phyloP scores from a whole-genome alignment of 2,329 filamentous ascomycete species.

The Alternaria sp. region DNA sequence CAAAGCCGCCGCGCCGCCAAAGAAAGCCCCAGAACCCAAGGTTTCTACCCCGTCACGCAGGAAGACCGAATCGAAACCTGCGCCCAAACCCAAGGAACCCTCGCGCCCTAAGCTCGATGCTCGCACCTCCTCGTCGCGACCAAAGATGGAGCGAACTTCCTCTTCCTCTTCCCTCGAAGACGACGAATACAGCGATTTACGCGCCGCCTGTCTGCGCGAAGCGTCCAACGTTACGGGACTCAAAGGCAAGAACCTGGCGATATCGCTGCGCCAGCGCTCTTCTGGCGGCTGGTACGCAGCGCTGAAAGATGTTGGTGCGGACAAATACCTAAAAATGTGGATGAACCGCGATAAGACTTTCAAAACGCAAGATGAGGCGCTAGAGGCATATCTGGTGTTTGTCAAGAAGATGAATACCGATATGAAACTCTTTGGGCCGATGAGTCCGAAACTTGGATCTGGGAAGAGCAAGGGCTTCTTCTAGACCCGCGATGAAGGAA shows the following conservation, averaged over 20 bases:
- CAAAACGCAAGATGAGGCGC: slow-evolving; percentile 26
- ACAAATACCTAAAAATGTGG: slow-evolving; percentile 42
- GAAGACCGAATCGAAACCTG: slow-evolving; percentile 8
- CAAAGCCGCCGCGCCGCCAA: slow-evolving; percentile 6
- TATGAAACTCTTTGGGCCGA: slow-evolving; percentile 30
- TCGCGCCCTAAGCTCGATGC: slow-evolving; percentile 6
- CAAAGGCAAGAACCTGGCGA: slow-evolving; percentile 27
- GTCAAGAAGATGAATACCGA: slow-evolving; percentile 30
- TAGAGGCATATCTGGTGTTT: slow-evolving; percentile 35
- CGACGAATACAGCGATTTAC: slow-evolving; percentile 6
- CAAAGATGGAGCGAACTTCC: slow-evolving; percentile 7
- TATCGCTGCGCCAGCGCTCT: slow-evolving; percentile 30
- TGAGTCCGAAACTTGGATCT: slow-evolving; percentile 13
- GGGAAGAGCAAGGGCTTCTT: slow-evolving; percentile 15
- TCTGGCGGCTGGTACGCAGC: slow-evolving; percentile 33
- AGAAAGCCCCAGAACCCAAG: slow-evolving; percentile 12
- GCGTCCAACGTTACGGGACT: slow-evolving; percentile 27
- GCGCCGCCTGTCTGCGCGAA: slow-evolving; percentile 18
- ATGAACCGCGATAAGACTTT: slow-evolving; percentile 36
- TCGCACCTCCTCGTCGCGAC: slow-evolving; percentile 9
- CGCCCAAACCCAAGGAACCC: not conserved
- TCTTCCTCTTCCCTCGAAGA: slow-evolving; percentile 6
- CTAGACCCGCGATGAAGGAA: not conserved
- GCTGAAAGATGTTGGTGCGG: slow-evolving; percentile 30
- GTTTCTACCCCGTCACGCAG: not conserved